Conservation (phyloP, 306 rosid genomes). For the Hippophae rhamnoides region DNA sequence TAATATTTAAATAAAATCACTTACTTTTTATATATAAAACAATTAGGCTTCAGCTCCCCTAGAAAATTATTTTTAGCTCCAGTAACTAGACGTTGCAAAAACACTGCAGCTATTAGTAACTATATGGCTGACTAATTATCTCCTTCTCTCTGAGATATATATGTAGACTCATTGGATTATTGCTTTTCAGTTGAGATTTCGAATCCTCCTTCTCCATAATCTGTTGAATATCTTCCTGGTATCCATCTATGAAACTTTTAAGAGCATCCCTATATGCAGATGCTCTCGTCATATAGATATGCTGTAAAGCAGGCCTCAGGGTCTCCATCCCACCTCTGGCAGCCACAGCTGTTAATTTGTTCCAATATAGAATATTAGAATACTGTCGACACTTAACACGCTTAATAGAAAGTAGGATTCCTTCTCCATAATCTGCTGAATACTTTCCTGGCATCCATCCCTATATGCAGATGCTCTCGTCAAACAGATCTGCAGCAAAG, state of each 20-base stretch:
- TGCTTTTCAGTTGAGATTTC: slow-evolving; percentile 34
- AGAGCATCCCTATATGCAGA: slow-evolving; percentile 82
- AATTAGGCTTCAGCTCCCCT: no score
- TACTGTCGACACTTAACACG: slow-evolving; percentile 10
- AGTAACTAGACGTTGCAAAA: slow-evolving; percentile 3
- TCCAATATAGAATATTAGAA: slow-evolving; percentile 13
- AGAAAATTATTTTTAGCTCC: no score
- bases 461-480: slow-evolving; percentile 82
- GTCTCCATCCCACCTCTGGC: slow-evolving; percentile 72
- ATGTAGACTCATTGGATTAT: slow-evolving; percentile 31
- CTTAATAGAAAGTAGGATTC: background rate
- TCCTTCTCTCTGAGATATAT: slow-evolving; percentile 11
- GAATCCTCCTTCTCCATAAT: slow-evolving; percentile 49
- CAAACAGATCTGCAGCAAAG: slow-evolving; percentile 75
- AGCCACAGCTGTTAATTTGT: slow-evolving; percentile 52
- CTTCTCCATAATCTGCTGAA: no score
- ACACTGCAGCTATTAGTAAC: slow-evolving; percentile 15
- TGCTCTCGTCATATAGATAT: slow-evolving; percentile 82
- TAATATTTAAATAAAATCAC: no score
- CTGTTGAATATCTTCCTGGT: slow-evolving; percentile 73
- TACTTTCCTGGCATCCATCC: slow-evolving; percentile 1
- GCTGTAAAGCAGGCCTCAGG: slow-evolving; percentile 73
- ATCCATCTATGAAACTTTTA: slow-evolving; percentile 70
- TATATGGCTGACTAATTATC: slow-evolving; percentile 4
- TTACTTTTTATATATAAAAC: no score